phyloP scores from a whole-genome alignment of 371 early-diverging fungal genomes.

The Mucor lusitanicus region DNA sequence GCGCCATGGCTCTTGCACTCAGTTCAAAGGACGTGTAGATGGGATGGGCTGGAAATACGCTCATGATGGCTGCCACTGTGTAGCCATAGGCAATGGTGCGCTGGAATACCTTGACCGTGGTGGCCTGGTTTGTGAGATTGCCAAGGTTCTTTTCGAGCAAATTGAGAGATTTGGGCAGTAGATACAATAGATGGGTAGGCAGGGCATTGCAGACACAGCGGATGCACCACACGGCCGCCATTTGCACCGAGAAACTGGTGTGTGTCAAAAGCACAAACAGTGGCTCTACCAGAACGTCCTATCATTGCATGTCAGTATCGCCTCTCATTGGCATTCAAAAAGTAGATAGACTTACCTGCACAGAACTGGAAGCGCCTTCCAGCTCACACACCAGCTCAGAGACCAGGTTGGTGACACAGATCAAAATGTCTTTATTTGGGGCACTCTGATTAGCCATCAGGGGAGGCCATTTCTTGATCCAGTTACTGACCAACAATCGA shows the following conservation, averaged over 20 bases:
- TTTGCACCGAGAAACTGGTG: conserved; percentile 73
- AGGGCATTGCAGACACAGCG: conserved; percentile 68
- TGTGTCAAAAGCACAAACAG: conserved; percentile 70
- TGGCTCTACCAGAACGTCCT: conserved; percentile 67
- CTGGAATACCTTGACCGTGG: conserved; percentile 52
- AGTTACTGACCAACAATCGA: conserved; percentile 62
- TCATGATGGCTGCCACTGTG: conserved; percentile 71
- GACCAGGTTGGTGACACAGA: conserved; percentile 75
- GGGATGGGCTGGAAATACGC: conserved; percentile 68
- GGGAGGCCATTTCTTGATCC: conserved; percentile 73
- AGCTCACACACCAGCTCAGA: conserved; percentile 74
- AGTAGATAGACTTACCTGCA: conserved; percentile 71
- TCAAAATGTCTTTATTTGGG: conserved; percentile 61
- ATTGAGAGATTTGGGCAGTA: conserved; percentile 62
- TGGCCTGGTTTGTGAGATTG: conserved; percentile 44
- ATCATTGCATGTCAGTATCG: background rate
- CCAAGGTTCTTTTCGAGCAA: conserved; percentile 63
- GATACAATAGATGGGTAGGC: conserved; percentile 63
- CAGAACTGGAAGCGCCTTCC: conserved; percentile 72
- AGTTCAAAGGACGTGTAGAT: conserved; percentile 78
- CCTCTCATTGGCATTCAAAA: too few species aligned
- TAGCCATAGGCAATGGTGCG: conserved; percentile 68
- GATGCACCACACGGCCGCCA: conserved; percentile 76
- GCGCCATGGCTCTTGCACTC: conserved; percentile 74
- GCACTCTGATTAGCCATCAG: conserved; percentile 63